Base-by-base conservation (phyloP, 805 yeast genomes). In the Cyberlindnera misumaiensis region DNA sequence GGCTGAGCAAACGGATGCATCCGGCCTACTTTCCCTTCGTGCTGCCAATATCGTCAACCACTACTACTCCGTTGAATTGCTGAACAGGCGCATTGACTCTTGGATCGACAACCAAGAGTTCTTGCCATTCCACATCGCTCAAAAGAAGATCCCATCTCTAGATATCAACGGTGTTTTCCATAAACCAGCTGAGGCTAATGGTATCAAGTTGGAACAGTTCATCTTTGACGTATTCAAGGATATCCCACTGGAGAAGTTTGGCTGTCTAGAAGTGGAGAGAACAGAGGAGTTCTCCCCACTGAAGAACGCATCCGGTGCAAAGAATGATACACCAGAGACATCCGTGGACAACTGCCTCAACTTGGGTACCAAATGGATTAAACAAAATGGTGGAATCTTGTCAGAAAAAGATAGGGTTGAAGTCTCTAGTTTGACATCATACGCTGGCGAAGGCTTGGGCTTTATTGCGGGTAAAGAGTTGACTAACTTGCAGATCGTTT, bases 41-140 rank as follows among this genome's bases (percentile, higher is more conserved):
- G 96, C 97, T 4, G 99, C 96, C 18, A 93, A 93, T 62, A 93
- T 93, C 47, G 99, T 93, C 39, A 93, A 93, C 59, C 98, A 93
- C 63, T 93, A 89, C 63, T 93, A 90, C 62, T 80, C 89, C 4
- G 85, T 85, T 33, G 81, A 73, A n/a, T 74, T 88, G 52, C 66
- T 93, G 52, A 60, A 63, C 20, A 47, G 63, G 25, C 67, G 68
- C 62, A 68, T 88, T 43, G 80, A 83, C 4, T 55, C 66, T 22
- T 89, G 96, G 96, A 72, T 77, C 46, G 58, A 73, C 4, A 73
- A 82, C 25, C 77, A 76, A 53, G 65, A 71, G 47, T 67, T 61
- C 49, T 70, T 93, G 55, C 97, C 97, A n/a, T 90, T 81, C 67
- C 99, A 93, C 62, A 76, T 90, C 56, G 98, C 99, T 16, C 75